Conservation (phyloP, 371 early-diverging fungal species). For the Syncephalis fuscata region DNA sequence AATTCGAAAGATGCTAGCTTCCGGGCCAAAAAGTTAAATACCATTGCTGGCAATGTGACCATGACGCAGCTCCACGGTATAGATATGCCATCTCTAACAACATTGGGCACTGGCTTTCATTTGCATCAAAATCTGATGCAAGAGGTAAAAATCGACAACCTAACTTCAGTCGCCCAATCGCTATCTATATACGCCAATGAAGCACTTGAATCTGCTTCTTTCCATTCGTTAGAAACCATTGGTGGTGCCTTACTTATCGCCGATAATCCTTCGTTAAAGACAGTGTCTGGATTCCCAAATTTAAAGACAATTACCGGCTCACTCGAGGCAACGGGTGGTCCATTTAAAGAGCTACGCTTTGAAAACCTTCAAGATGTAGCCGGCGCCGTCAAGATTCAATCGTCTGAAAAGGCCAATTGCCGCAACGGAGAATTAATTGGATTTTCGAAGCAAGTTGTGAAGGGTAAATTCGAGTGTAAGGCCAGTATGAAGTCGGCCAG, state of each 20-base stretch:
- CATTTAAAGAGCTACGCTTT: slow-evolving; percentile 19
- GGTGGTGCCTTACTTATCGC: slow-evolving; percentile 29
- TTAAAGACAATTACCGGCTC: slow-evolving; percentile 28
- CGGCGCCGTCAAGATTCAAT: slow-evolving; percentile 13
- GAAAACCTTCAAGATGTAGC: slow-evolving; percentile 18
- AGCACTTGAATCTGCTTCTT: slow-evolving; percentile 17
- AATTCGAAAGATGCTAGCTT: slow-evolving; percentile 4
- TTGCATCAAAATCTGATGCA: slow-evolving; percentile 24
- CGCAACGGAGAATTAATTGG: no score
- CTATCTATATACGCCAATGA: slow-evolving; percentile 24
- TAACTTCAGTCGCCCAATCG: slow-evolving; percentile 21
- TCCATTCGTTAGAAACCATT: slow-evolving; percentile 19
- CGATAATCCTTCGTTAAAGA: slow-evolving; percentile 18
- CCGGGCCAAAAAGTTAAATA: slow-evolving; percentile 7
- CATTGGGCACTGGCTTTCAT: slow-evolving; percentile 18
- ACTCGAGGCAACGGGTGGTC: slow-evolving; percentile 21
- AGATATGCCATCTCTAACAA: slow-evolving; percentile 14
- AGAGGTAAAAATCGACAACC: slow-evolving; percentile 12
- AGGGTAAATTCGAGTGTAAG: no score
- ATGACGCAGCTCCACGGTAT: slow-evolving; percentile 9
- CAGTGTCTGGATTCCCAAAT: slow-evolving; percentile 20
- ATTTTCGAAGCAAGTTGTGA: no score
- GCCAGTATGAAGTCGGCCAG: no score
- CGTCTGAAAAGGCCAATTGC: slow-evolving; percentile 7
- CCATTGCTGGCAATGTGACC: slow-evolving; percentile 9